These are phyloP conservation scores for Fusarium mangiferae DNA, from an alignment of 2,329 filamentous ascomycete genomes.

Conservation along the genomic window DNA sequence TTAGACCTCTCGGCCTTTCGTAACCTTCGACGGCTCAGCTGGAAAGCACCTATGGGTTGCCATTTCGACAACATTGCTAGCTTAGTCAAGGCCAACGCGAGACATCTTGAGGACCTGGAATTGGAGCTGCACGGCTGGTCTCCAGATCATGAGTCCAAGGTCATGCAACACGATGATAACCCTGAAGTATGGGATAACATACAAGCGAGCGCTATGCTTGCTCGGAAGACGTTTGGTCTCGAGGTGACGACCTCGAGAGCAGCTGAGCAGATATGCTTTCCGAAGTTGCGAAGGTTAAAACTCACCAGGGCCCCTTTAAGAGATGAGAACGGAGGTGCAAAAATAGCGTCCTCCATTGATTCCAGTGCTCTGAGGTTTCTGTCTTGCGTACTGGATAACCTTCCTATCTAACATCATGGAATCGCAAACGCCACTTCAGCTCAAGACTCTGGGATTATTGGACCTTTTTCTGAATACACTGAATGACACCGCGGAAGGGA, in stretches of 20 bases:
- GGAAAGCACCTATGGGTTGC: constrained; percentile 4
- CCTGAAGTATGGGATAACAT: not conserved
- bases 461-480: not conserved
- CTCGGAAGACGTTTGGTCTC: not conserved
- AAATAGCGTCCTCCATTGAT: fast-evolving
- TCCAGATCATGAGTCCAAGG: not conserved
- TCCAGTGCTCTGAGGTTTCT: fast-evolving
- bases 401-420: not conserved
- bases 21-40: not conserved
- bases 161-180: fast-evolving
- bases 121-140: not conserved
- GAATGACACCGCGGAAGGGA: too few species aligned
- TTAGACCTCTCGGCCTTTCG: not conserved
- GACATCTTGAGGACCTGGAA: fast-evolving
- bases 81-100: not conserved
- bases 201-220: not conserved
- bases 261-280: fast-evolving
- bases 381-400: not conserved
- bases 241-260: fast-evolving
- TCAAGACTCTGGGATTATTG: not conserved
- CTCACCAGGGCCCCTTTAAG: not conserved
- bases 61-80: not conserved
- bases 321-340: not conserved
- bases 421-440: fast-evolving
- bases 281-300: not conserved